Base-by-base conservation (phyloP, 176 grass and related monocot genomes). In the Oryza nivara region DNA sequence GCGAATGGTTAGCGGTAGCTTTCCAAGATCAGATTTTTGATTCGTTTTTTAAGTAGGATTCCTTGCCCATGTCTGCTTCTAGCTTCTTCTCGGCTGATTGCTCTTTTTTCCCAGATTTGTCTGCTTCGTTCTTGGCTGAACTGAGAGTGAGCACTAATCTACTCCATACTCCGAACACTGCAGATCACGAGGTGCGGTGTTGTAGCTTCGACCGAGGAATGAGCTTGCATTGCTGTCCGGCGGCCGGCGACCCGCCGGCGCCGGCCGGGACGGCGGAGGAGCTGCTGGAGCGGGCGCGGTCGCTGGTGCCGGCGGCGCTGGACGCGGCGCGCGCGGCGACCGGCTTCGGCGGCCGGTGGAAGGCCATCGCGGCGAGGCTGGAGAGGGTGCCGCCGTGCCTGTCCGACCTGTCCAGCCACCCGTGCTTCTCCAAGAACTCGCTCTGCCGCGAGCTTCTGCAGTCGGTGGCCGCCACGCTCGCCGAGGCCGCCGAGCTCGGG, bases 401-500 rank as follows among this genome's bases (percentile, higher is more conserved):
- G 40, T 97, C 92, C n/a, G 94, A 94, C 75, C 94, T 97, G 63
- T 94, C 94, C 67, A 90, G 92, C 83, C 94, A 97, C 68, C 94
- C 94, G 5, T 97, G 92, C 83, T 97, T 97, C 85, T 86, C 92
- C 41, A 97, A 94, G 82, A 97, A 97, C 87, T 74, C 94, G 47
- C 94, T 97, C 9, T 97, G 94, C 52, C 47, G 75, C 19, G 94
- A 97, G 88, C 85, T 97, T 67, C 75, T 97, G 41, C 92, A 97
- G 80, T 97, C 94, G 4, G 91, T 94, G 67, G 76, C 85, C 9
- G 60, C 82, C 45, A 90, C 87, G n/a, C 92, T 97, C 5, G 88
- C 76, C 2, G 94, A 94, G 82, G 88, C 85, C 0, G 64, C 92
- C 45, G 82, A 92, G 64, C 85, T 97, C 19, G 92, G 92, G 2